Evolutionary conservation across 2,329 filamentous ascomycete genomes (phyloP), one percentile per base, ranked within the genome.

Genomic region (Tympanopsis confertula): DNA sequence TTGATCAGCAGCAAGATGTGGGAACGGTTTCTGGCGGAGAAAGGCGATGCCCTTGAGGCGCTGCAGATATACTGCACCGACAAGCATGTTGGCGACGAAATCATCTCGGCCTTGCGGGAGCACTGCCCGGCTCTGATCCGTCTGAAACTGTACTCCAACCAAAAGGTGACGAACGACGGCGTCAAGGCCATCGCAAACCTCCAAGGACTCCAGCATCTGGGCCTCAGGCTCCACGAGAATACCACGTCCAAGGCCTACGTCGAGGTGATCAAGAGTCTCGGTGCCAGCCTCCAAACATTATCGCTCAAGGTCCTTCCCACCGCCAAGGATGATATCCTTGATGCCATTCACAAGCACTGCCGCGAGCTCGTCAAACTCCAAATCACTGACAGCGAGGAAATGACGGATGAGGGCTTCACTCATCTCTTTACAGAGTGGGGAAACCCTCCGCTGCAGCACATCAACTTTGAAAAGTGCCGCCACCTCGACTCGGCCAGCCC

Each of bases 21-120:
- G 88, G 67, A 72, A 37, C 66, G 72, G 35, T 77, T 82, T 36
- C 74, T 95, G 38, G 60, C 63, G 12, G 66, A 68, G 37, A 78
- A 82, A 41, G 88, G 87, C 12, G 48, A 62, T 5, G 57, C 69
- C 17, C 66, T 95, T 12, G 71, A 77, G 47, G 67, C 68, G 1
- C 57, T 96, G 15, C 83, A 87, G 48, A 69, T 95, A 2, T 87
- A 86, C 50, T 87, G 82, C 58, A 82, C 91, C 0, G 87, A 95
- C 54, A 81, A 71, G 38, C 78, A 88, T 20, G 82, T 96, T 45
- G 76, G 79, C 29, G 80, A 94, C 42, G 70, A 82, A 5, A 74
- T 74, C 1, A 62, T 91, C 1, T 54, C 65, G 13, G 56, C 69
- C n/a, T 63, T 95, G 42, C 66, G 69, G 19, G 62, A 68, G 5